Evolutionary conservation across 169 alveolate genomes (phyloP).

Genomic region (Amoebophrya sp.): DNA sequence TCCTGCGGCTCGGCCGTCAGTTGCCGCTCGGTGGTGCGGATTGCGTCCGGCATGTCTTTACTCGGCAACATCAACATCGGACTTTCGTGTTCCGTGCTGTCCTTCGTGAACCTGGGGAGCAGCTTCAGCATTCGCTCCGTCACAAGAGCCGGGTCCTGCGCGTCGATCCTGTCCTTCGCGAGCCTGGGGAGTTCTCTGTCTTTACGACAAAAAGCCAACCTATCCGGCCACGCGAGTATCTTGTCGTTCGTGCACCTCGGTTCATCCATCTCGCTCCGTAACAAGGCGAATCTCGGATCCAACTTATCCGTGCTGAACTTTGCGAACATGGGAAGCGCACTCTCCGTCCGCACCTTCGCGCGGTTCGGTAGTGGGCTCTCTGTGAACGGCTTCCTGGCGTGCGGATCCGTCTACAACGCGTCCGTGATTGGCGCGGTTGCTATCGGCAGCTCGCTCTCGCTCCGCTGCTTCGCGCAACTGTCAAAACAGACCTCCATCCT

Average conservation of each 20-base stretch:
- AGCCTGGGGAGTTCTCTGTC: not conserved
- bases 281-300: not conserved
- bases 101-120: not conserved
- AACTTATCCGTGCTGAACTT: not conserved
- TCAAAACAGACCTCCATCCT: too few species aligned
- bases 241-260: not conserved
- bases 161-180: not conserved
- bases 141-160: not conserved
- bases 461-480: not conserved
- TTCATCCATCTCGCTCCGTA: not conserved
- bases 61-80: too few species aligned
- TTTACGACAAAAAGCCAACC: not conserved
- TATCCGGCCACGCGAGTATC: not conserved
- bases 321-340: not conserved
- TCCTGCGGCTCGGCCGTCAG: not conserved
- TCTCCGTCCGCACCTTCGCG: not conserved
- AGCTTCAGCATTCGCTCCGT: not conserved
- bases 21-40: not conserved
- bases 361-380: too few species aligned
- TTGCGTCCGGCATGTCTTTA: too few species aligned
- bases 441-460: not conserved
- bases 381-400: too few species aligned
- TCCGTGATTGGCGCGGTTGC: not conserved
- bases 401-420: too few species aligned
- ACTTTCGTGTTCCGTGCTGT: not conserved